These are phyloP conservation scores for Obelidium mucronatum DNA, from an alignment of 192 early-diverging fungal species.

Conservation along the genomic window DNA sequence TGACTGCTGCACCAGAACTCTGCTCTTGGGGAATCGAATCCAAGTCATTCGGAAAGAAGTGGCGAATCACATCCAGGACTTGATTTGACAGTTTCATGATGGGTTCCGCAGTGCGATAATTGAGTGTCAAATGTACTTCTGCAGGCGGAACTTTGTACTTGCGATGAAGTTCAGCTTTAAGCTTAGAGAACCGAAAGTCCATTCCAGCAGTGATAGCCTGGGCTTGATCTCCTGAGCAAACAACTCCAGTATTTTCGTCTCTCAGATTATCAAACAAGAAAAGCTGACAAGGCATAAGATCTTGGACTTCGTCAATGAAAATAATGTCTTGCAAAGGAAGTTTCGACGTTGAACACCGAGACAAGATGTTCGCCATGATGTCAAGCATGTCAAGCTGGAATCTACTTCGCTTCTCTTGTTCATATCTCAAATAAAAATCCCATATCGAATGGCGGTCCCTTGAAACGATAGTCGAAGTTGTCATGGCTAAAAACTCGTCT, in stretches of 20 bases:
- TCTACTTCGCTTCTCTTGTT: not conserved
- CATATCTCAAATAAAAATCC: not conserved
- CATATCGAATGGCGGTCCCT: no score
- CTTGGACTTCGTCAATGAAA: constrained; percentile 8
- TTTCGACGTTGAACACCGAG: not conserved
- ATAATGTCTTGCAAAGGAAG: not conserved
- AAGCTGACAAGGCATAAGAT: not conserved
- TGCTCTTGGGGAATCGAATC: not conserved
- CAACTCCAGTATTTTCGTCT: not conserved
- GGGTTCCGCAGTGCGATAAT: not conserved
- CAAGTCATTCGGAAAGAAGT: not conserved
- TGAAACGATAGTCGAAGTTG: no score
- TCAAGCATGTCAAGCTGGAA: not conserved
- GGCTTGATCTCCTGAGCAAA: not conserved
- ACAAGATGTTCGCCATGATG: not conserved
- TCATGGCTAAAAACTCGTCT: no score
- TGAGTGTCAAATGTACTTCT: not conserved
- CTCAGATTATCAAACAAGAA: not conserved
- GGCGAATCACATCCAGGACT: not conserved
- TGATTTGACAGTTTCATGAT: not conserved
- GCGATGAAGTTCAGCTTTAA: not conserved
- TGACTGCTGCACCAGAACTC: not conserved
- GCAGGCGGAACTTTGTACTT: not conserved
- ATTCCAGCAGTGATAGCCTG: not conserved
- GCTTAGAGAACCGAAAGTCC: not conserved